Conservation (phyloP, 257 asterid genomes). For the Capsicum baccatum region DNA sequence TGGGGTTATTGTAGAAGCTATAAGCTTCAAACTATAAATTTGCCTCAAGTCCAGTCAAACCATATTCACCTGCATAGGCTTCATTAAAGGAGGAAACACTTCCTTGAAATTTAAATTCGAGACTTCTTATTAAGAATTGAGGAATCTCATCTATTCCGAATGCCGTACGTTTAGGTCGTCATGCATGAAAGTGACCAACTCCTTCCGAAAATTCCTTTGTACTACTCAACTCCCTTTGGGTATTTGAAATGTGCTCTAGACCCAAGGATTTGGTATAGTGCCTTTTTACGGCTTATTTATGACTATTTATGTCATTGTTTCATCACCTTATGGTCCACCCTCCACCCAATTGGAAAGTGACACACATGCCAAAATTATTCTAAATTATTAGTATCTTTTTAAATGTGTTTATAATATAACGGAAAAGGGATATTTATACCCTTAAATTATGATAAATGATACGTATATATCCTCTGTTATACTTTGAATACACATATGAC, state of each 20-base stretch:
- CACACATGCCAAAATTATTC: slow-evolving; percentile 34
- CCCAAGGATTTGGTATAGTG: slow-evolving; percentile 42
- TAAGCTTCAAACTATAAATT: background rate
- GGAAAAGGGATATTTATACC: too few species aligned
- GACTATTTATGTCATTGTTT: slow-evolving; percentile 28
- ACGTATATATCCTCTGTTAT: too few species aligned
- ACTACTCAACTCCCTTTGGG: slow-evolving; percentile 39
- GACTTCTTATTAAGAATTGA: background rate
- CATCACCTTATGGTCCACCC: slow-evolving; percentile 36
- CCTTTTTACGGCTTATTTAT: slow-evolving; percentile 32
- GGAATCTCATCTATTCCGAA: background rate
- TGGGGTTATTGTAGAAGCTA: background rate
- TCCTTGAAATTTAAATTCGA: too few species aligned
- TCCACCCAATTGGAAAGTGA: slow-evolving; percentile 28
- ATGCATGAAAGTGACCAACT: slow-evolving; percentile 50
- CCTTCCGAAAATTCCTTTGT: slow-evolving; percentile 34
- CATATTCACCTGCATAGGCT: background rate
- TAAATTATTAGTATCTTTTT: background rate
- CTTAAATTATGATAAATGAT: too few species aligned
- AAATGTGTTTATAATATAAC: background rate
- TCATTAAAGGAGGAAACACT: too few species aligned
- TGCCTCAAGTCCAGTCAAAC: background rate
- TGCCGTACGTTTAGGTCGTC: background rate
- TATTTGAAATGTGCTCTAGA: slow-evolving; percentile 52
- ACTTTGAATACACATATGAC: too few species aligned